A percentile compares a stretch with the other conserved stretches of the same genome.
Evolutionary conservation across 306 rosid genomes (phyloP).

Genomic region (Quercus suber): DNA sequence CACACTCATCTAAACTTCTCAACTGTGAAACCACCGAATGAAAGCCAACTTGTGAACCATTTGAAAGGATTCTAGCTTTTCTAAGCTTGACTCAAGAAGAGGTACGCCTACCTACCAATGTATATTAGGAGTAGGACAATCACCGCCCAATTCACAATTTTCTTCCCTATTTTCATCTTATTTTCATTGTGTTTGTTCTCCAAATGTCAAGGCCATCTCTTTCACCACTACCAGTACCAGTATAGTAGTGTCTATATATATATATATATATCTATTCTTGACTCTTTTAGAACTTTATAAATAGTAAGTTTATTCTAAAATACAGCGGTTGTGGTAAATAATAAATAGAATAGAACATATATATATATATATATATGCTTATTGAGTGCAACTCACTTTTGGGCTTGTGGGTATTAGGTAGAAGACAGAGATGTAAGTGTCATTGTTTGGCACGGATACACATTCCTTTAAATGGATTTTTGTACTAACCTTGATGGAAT

Average conservation of each 20-base stretch:
- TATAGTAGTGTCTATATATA: too few species aligned
- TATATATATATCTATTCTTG: background rate
- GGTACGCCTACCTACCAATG: slow-evolving; percentile 47
- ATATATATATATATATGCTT: background rate
- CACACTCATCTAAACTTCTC: slow-evolving; percentile 48
- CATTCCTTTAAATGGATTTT: slow-evolving; percentile 37
- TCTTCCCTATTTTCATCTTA: slow-evolving; percentile 1
- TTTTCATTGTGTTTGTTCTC: slow-evolving; percentile 3
- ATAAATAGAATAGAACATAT: slow-evolving; percentile 12
- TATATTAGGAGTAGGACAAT: background rate
- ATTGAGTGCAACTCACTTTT: slow-evolving; percentile 76
- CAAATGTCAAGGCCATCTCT: slow-evolving; percentile 25
- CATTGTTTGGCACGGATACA: slow-evolving; percentile 34
- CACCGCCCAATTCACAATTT: slow-evolving; percentile 4
- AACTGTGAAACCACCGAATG: slow-evolving; percentile 49
- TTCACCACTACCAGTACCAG: slow-evolving; percentile 1
- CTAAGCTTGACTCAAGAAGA: slow-evolving; percentile 26
- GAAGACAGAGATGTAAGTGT: slow-evolving; percentile 49
- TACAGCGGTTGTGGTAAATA: slow-evolving; percentile 8
- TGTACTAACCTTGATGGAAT: slow-evolving; percentile 45
- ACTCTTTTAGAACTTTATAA: slow-evolving; percentile 3
- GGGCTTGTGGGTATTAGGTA: slow-evolving; percentile 58
- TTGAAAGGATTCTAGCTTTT: slow-evolving; percentile 24
- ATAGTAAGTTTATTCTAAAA: slow-evolving; percentile 13
- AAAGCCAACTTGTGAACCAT: slow-evolving; percentile 51